A percentile compares a stretch with the other conserved stretches of the same genome.
Conservation (phyloP, 352 stramenopile species). For the Plasmopara viticola region DNA sequence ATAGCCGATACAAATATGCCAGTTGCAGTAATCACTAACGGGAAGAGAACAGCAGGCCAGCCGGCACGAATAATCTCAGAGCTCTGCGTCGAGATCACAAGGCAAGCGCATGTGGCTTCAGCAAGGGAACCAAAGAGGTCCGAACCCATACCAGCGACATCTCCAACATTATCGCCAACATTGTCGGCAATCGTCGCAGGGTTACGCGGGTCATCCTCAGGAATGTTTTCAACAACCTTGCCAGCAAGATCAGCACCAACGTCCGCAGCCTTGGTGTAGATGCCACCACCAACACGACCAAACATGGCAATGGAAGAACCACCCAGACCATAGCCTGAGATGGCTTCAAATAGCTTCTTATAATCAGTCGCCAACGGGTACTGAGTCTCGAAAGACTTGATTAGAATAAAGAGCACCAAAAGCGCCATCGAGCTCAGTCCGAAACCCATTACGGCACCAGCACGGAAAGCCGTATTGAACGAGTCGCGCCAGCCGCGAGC, state of each 20-base stretch:
- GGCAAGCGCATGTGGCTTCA: conserved; percentile 96
- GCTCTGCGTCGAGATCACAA: conserved; percentile 95
- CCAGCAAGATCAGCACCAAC: conserved; percentile 98
- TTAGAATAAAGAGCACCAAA: conserved; percentile 95
- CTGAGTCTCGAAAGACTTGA: conserved; percentile 92
- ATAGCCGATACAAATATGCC: conserved; percentile 97
- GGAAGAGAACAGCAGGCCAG: conserved; percentile 96
- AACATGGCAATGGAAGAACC: conserved; percentile 99
- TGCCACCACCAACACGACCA: conserved; percentile 97
- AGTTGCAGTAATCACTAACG: conserved; percentile 93
- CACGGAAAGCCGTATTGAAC: conserved; percentile 98
- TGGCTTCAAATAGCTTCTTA: conserved; percentile 92
- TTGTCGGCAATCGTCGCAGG: conserved; percentile 99
- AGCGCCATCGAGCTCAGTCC: conserved; percentile 95
- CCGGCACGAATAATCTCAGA: conserved; percentile 85
- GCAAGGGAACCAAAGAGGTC: conserved; percentile 99
- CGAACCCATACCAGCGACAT: conserved; percentile 99
- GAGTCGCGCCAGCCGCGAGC: conserved; percentile 90
- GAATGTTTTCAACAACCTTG: conserved; percentile 99
- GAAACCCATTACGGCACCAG: conserved; percentile 99
- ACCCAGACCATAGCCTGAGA: conserved; percentile 97
- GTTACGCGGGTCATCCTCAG: conserved; percentile 99
- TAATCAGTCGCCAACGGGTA: conserved; percentile 76
- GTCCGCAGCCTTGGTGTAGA: conserved; percentile 99
- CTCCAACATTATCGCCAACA: conserved; percentile 99